Evolutionary conservation across 495 filamentous ascomycete species (phyloP).

Genomic region (Umbilicaria muhlenbergii): DNA sequence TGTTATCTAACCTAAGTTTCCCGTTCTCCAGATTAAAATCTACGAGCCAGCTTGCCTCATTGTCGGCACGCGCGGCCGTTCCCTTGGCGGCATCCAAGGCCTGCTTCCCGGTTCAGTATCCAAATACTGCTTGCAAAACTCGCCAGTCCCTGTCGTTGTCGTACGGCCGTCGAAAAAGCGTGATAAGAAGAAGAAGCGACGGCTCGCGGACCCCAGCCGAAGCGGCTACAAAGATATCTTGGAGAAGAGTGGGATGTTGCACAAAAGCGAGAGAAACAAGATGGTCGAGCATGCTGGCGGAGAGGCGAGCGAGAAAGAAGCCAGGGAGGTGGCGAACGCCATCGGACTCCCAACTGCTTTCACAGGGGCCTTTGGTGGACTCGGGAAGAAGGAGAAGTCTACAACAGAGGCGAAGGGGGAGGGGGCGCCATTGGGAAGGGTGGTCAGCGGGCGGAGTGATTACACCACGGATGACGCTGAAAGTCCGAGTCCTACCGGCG

Average conservation of each 20-base stretch:
- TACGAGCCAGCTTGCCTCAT: constrained; percentile 93
- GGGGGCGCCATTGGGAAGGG: neutral
- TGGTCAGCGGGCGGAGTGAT: neutral
- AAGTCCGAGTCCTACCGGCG: constrained; percentile 13
- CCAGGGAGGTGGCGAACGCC: constrained; percentile 53
- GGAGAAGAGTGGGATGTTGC: constrained; percentile 40
- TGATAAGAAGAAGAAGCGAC: constrained; percentile 81
- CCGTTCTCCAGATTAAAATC: constrained; percentile 58
- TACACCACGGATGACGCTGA: constrained; percentile 21
- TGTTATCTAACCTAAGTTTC: constrained; percentile 8
- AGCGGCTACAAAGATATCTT: constrained; percentile 72
- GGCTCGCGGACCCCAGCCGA: constrained; percentile 59
- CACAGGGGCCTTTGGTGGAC: constrained; percentile 35
- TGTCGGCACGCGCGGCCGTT: constrained; percentile 81
- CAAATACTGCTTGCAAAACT: constrained; percentile 93
- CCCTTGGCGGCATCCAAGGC: constrained; percentile 74
- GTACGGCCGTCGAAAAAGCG: constrained; percentile 84
- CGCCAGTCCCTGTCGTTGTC: constrained; percentile 92
- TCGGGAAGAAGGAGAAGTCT: constrained; percentile 25
- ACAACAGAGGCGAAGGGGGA: neutral
- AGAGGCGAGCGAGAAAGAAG: constrained; percentile 38
- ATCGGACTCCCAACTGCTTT: constrained; percentile 47
- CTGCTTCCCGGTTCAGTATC: constrained; percentile 87
- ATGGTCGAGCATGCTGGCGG: constrained; percentile 21
- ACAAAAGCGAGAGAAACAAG: constrained; percentile 30